A percentile compares a stretch with the other conserved stretches of the same genome.
Evolutionary conservation across 345 rosid genomes (phyloP).

Genomic region (Cardiospermum halicacabum): DNA sequence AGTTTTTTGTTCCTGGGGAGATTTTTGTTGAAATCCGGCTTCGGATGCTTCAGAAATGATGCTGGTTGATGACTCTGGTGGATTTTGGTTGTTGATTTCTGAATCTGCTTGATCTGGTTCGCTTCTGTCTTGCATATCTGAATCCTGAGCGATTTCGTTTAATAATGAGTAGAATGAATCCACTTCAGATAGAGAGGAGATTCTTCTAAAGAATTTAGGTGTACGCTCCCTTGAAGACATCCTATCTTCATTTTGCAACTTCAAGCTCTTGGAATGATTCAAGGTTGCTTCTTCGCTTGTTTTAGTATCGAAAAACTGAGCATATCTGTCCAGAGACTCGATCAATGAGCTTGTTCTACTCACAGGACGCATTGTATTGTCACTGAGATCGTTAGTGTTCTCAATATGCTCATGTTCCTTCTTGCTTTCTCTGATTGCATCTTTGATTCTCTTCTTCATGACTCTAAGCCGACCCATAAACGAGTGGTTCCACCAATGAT

Average conservation of each 20-base stretch:
- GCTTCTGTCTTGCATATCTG: slow-evolving; percentile 20
- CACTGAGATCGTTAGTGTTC: slow-evolving; percentile 17
- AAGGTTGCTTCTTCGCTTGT: slow-evolving; percentile 30
- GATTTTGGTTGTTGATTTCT: not conserved
- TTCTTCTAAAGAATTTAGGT: slow-evolving; percentile 52
- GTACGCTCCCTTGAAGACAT: slow-evolving; percentile 17
- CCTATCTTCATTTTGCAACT: slow-evolving; percentile 43
- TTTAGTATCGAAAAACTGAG: slow-evolving; percentile 46
- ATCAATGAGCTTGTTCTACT: slow-evolving; percentile 44
- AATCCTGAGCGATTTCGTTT: slow-evolving; percentile 35
- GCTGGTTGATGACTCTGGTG: slow-evolving; percentile 10
- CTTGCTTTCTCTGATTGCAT: slow-evolving; percentile 42
- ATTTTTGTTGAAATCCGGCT: slow-evolving; percentile 19
- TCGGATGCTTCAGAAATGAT: slow-evolving; percentile 25
- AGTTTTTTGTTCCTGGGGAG: slow-evolving; percentile 20
- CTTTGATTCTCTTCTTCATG: slow-evolving; percentile 57
- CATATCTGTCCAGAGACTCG: slow-evolving; percentile 50
- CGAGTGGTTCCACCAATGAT: slow-evolving; percentile 45
- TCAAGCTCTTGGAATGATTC: slow-evolving; percentile 60
- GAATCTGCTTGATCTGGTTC: not conserved
- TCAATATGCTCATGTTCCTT: slow-evolving; percentile 18
- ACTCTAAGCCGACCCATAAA: slow-evolving; percentile 44
- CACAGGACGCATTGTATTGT: slow-evolving; percentile 8
- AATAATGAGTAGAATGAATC: slow-evolving; percentile 55
- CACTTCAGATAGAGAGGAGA: slow-evolving; percentile 74